Percentiles rank a stretch among this genome's conserved stretches.
These are phyloP conservation scores for Capillidium rhysosporum DNA, from an alignment of 371 early-diverging fungal species.

Conservation along the genomic window DNA sequence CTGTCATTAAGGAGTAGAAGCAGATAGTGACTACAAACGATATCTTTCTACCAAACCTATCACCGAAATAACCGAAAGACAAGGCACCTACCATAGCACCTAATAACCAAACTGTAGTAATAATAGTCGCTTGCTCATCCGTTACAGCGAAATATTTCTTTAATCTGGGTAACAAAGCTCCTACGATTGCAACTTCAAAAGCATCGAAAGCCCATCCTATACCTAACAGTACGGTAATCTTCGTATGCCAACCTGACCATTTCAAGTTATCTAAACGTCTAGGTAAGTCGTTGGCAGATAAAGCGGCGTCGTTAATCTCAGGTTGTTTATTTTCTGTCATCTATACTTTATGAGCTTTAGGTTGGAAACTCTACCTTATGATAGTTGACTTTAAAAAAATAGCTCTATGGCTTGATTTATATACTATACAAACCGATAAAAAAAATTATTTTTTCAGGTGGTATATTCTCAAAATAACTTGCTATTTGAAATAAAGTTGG, in stretches of 20 bases:
- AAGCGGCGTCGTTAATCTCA: no score
- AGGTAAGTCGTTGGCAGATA: neutral
- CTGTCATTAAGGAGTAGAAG: constrained; percentile 5
- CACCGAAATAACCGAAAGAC: constrained; percentile 6
- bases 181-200: constrained; percentile 8
- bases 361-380: no score
- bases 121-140: neutral
- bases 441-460: no score
- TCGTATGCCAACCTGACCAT: constrained; percentile 4
- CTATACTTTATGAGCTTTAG: no score
- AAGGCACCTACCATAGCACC: constrained; percentile 8
- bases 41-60: constrained; percentile 5
- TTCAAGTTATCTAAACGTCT: constrained; percentile 2
- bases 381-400: no score
- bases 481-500: no score
- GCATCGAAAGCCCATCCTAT: constrained; percentile 10
- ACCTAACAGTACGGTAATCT: constrained; percentile 5
- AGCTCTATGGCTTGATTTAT: no score
- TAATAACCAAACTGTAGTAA: constrained; percentile 5
- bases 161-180: constrained; percentile 4
- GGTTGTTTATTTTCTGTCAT: no score
- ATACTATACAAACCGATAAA: no score
- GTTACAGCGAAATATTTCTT: constrained; percentile 6
- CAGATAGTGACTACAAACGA: constrained; percentile 2
- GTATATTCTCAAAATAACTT: no score